These are phyloP conservation scores for Aquilaria yunnanensis DNA, from an alignment of 345 rosid genomes.

Conservation along the genomic window DNA sequence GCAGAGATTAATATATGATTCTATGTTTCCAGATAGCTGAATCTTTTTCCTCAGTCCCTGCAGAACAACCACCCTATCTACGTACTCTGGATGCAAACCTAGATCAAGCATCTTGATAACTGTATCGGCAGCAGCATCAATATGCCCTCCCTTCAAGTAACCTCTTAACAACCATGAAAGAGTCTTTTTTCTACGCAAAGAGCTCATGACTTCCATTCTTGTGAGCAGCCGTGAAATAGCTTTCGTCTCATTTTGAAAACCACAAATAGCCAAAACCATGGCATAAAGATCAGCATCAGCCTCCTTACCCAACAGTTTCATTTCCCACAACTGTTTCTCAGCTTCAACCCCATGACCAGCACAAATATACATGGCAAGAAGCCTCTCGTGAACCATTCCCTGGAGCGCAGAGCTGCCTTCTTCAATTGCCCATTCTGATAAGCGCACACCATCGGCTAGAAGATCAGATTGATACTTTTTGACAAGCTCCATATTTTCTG, in stretches of 20 bases:
- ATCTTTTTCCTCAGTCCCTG: slow-evolving; percentile 78
- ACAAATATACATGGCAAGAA: slow-evolving; percentile 86
- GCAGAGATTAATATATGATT: slow-evolving; percentile 62
- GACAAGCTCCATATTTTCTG: slow-evolving; percentile 38
- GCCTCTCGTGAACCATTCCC: slow-evolving; percentile 78
- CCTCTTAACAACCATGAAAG: slow-evolving; percentile 83
- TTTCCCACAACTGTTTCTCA: slow-evolving; percentile 87
- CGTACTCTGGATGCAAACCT: slow-evolving; percentile 71
- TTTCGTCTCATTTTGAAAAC: slow-evolving; percentile 58
- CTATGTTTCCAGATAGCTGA: slow-evolving; percentile 47
- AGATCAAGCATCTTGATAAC: slow-evolving; percentile 62
- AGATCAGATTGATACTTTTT: slow-evolving; percentile 71
- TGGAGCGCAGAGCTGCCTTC: slow-evolving; percentile 49
- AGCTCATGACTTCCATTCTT: slow-evolving; percentile 41
- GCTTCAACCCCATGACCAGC: slow-evolving; percentile 82
- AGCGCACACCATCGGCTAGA: slow-evolving; percentile 48
- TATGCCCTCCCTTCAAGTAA: slow-evolving; percentile 79
- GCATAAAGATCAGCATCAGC: slow-evolving; percentile 76
- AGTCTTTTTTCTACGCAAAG: slow-evolving; percentile 51
- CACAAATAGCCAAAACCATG: slow-evolving; percentile 83
- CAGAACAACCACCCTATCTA: slow-evolving; percentile 84
- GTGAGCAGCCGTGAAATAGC: slow-evolving; percentile 60
- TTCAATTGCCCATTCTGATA: slow-evolving; percentile 69
- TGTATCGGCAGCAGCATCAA: slow-evolving; percentile 68
- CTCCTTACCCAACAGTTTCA: slow-evolving; percentile 80